A percentile compares a stretch with the other conserved stretches of the same genome.
phyloP scores from a whole-genome alignment of 139 green algal genomes.

The Ettlia oleoabundans region DNA sequence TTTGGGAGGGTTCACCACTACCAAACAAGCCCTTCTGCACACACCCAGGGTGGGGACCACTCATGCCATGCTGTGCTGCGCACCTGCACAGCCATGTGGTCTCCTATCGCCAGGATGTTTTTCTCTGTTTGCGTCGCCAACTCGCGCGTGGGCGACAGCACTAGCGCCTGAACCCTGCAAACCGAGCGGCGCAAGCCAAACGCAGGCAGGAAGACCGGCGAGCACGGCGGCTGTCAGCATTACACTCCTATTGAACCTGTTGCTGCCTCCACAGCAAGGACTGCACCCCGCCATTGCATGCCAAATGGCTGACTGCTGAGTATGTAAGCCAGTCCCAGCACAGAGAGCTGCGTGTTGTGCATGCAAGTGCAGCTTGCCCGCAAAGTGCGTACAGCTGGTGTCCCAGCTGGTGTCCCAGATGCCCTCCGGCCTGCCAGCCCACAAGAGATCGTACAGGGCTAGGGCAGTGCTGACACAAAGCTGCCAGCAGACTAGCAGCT shows the following conservation, averaged over 20 bases:
- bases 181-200: not conserved
- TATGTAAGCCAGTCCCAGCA: no score
- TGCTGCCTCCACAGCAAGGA: no score
- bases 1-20: no score
- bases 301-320: no score
- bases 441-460: not conserved
- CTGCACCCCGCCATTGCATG: no score
- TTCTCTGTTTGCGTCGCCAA: conserved; percentile 97
- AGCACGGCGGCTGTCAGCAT: not conserved
- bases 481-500: not conserved
- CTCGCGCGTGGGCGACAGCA: conserved; percentile 97
- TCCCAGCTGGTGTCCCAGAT: no score
- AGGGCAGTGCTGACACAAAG: not conserved
- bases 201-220: not conserved
- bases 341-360: not conserved
- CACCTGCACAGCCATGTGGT: conserved; percentile 88
- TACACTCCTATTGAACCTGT: not conserved
- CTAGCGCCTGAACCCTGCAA: conserved; percentile 75
- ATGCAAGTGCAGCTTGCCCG: no score
- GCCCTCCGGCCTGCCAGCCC: not conserved
- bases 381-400: no score
- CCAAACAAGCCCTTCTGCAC: no score
- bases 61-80: not conserved
- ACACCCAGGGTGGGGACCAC: no score
- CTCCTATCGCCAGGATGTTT: conserved; percentile 89